Percentiles rank a stretch among this genome's conserved stretches.
phyloP scores from a whole-genome alignment of 2,329 filamentous ascomycete genomes.

The Pseudocercospora ulei region DNA sequence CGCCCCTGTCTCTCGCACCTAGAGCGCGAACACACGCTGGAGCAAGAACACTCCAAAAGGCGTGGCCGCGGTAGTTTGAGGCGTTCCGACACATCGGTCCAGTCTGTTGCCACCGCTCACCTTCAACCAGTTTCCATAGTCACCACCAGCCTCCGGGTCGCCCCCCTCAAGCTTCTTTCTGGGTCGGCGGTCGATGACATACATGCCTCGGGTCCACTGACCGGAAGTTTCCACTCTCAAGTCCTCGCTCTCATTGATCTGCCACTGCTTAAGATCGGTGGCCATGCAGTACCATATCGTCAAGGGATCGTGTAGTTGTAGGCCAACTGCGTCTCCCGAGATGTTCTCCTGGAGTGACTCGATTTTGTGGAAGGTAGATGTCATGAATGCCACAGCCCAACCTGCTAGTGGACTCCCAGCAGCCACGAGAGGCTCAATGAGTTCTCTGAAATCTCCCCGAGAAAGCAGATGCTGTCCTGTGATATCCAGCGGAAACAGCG shows the following conservation, averaged over 20 bases:
- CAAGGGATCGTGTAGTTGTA: constrained; percentile 43
- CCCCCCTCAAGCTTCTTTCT: constrained; percentile 45
- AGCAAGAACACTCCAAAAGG: constrained; percentile 32
- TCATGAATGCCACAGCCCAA: constrained; percentile 41
- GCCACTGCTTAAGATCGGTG: constrained; percentile 29
- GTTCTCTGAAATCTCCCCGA: constrained; percentile 35
- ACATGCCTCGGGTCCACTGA: constrained; percentile 88
- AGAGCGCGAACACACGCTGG: constrained; percentile 19
- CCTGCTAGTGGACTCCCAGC: constrained; percentile 38
- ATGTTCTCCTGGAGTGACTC: constrained; percentile 35
- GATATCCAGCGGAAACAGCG: constrained; percentile 44
- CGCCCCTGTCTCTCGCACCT: neutral
- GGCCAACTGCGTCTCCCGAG: constrained; percentile 33
- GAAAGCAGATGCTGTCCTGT: constrained; percentile 40
- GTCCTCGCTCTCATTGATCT: constrained; percentile 52
- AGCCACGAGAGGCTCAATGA: constrained; percentile 24
- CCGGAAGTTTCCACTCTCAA: constrained; percentile 80
- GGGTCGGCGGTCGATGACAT: constrained; percentile 65
- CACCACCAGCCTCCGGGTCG: constrained; percentile 54
- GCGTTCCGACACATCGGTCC: constrained; percentile 59
- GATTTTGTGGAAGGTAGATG: constrained; percentile 41
- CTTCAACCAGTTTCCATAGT: constrained; percentile 68
- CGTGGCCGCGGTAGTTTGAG: constrained; percentile 56
- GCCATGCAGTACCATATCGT: constrained; percentile 34
- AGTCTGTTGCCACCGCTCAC: constrained; percentile 66